phyloP scores from a whole-genome alignment of 2,329 filamentous ascomycete genomes.

The Beauveria sp. region DNA sequence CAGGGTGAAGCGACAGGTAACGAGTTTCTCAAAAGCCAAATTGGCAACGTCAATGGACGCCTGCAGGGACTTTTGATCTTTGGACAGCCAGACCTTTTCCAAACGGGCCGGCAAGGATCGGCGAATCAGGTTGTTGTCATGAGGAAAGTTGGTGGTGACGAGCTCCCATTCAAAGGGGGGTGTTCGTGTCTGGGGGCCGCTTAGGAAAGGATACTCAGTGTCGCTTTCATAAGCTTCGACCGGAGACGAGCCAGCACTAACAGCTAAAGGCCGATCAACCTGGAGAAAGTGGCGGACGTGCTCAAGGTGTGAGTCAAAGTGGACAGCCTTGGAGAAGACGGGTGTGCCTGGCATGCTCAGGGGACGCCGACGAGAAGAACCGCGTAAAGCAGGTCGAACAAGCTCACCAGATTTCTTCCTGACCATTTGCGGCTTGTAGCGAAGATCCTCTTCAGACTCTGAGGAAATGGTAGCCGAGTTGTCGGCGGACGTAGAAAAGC shows the following conservation, averaged over 20 bases:
- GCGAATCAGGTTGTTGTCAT: conserved; percentile 46
- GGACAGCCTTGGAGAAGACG: conserved; percentile 93
- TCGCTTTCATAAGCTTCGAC: conserved; percentile 84
- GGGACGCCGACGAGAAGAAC: conserved; percentile 70
- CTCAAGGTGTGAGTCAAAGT: conserved; percentile 94
- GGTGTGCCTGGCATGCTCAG: conserved; percentile 97
- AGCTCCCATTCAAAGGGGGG: conserved; percentile 81
- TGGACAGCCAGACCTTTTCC: conserved; percentile 79
- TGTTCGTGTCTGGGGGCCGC: conserved; percentile 36
- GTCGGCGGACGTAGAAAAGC: conserved; percentile 37
- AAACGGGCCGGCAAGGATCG: conserved; percentile 64
- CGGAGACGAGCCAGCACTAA: conserved; percentile 89
- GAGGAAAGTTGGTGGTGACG: conserved; percentile 73
- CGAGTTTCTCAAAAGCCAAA: conserved; percentile 78
- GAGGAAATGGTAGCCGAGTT: conserved; percentile 47
- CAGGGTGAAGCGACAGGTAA: conserved; percentile 89
- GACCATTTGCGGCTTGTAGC: conserved; percentile 78
- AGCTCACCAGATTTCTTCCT: conserved; percentile 98
- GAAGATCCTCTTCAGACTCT: conserved; percentile 52
- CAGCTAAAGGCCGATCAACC: conserved; percentile 87
- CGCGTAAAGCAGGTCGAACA: conserved; percentile 82
- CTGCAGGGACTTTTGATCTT: conserved; percentile 78
- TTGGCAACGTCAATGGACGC: conserved; percentile 83
- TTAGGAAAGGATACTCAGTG: conserved; percentile 76
- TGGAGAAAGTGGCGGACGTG: conserved; percentile 94